phyloP scores from a whole-genome alignment of 331 rosid species.

The Quercus lobata region DNA sequence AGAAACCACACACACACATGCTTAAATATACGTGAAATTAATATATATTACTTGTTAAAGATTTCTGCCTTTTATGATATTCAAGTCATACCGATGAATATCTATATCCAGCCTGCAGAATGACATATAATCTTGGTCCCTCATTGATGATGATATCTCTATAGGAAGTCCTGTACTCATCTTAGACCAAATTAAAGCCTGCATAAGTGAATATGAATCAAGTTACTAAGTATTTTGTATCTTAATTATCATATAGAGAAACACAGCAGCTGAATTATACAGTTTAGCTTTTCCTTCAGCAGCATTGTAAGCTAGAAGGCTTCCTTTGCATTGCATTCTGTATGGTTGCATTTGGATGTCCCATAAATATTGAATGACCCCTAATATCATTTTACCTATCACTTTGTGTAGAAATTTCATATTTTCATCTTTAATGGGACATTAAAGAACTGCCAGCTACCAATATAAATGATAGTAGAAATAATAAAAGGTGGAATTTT shows the following conservation, averaged over 20 bases:
- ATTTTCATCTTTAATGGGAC: neutral
- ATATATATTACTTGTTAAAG: neutral
- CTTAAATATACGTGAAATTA: neutral
- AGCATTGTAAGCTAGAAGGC: neutral
- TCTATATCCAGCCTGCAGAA: constrained; percentile 96
- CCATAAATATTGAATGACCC: neutral
- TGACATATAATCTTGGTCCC: constrained; percentile 59
- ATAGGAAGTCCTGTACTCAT: constrained; percentile 99
- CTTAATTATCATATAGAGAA: neutral
- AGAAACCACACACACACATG: neutral
- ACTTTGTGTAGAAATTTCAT: neutral
- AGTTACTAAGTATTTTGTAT: neutral
- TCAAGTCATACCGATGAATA: constrained; percentile 69
- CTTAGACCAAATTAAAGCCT: constrained; percentile 99
- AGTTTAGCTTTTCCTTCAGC: neutral
- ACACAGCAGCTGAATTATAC: neutral
- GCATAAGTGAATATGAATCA: constrained; percentile 18
- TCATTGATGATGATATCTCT: constrained; percentile 87
- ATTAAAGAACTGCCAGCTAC: neutral
- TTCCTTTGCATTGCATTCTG: neutral
- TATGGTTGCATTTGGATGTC: neutral
- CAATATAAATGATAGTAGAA: neutral
- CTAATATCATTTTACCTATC: neutral
- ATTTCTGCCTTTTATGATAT: neutral
- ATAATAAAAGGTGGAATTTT: neutral